Evolutionary conservation across 2,329 filamentous ascomycete species (phyloP).

Genomic region (Pestalotiopsis sp.): DNA sequence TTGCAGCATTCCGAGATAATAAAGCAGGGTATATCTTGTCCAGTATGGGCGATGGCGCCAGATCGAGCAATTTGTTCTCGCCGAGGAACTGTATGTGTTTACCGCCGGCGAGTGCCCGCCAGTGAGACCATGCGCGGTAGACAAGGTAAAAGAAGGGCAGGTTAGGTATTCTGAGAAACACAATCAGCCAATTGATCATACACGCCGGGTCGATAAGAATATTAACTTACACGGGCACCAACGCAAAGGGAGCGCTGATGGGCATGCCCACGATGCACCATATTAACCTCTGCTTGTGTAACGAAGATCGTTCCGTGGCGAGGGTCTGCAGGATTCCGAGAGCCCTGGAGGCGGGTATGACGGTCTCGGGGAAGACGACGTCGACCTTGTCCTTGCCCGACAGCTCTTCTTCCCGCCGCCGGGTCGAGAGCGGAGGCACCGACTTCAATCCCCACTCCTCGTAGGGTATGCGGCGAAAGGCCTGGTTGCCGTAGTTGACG

Average conservation of each 20-base stretch:
- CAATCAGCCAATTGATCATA: conserved; percentile 17
- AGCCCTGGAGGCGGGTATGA: conserved; percentile 68
- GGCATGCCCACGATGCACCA: conserved; percentile 86
- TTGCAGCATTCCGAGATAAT: conserved; percentile 26
- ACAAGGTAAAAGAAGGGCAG: conserved; percentile 95
- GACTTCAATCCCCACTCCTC: conserved; percentile 99
- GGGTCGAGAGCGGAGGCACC: conserved; percentile 77
- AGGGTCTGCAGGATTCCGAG: conserved; percentile 67
- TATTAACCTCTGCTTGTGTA: conserved; percentile 77
- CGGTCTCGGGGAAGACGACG: conserved; percentile 73
- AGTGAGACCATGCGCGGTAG: conserved; percentile 91
- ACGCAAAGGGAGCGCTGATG: conserved; percentile 76
- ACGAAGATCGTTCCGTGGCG: conserved; percentile 76
- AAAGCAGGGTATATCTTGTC: conserved; percentile 68
- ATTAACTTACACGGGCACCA: conserved; percentile 77
- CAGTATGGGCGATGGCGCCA: conserved; percentile 68
- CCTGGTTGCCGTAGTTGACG: conserved; percentile 82
- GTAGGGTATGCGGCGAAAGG: conserved; percentile 85
- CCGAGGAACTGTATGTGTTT: conserved; percentile 83
- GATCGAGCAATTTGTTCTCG: conserved; percentile 69
- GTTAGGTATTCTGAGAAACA: conserved; percentile 72
- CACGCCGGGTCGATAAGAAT: not conserved
- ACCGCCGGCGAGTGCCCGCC: conserved; percentile 82
- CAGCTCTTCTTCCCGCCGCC: conserved; percentile 65
- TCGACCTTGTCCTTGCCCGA: conserved; percentile 67